Percentiles rank a stretch among this genome's conserved stretches.
Conservation (phyloP, 139 green algal genomes). For the Chlorella sorokiniana region DNA sequence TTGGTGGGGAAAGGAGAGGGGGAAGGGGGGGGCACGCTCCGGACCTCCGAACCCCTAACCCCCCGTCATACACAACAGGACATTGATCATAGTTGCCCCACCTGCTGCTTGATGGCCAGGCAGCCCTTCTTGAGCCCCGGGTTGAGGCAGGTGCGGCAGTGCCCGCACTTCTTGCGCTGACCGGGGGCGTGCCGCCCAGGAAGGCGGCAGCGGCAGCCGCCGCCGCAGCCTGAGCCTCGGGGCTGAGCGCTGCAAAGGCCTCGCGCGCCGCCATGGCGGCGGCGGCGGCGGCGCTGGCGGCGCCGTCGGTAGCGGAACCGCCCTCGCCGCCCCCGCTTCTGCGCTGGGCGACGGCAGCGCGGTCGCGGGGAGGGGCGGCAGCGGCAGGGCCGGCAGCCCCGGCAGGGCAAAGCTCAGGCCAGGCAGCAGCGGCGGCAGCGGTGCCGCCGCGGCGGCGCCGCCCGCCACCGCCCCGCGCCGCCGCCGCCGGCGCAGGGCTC, state of each 20-base stretch:
- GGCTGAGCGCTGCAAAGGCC: background rate
- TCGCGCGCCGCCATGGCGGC: background rate
- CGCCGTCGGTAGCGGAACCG: background rate
- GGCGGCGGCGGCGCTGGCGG: background rate
- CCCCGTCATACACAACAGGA: background rate
- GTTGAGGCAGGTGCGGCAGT: slow-evolving; percentile 39
- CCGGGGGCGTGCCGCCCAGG: slow-evolving; percentile 8
- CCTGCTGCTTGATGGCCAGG: slow-evolving; percentile 32
- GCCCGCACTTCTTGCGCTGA: slow-evolving; percentile 35
- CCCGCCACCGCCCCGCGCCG: background rate
- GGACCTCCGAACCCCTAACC: too few relatives aligned
- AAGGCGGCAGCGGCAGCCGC: background rate
- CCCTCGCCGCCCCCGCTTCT: background rate
- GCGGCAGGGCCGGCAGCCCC: background rate
- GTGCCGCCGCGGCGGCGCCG: background rate
- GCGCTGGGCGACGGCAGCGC: background rate
- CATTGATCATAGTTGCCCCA: background rate
- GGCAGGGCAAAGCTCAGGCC: background rate
- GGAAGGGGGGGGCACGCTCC: too few relatives aligned
- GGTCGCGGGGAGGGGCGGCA: background rate
- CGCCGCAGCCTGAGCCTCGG: background rate
- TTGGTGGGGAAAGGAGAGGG: too few relatives aligned
- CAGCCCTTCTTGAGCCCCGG: slow-evolving; percentile 43
- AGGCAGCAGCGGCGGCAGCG: background rate
- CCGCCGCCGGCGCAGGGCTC: background rate